These are phyloP conservation scores for Exsudoporus frostii DNA, from an alignment of 768 basidiomycete species.

Conservation along the genomic window DNA sequence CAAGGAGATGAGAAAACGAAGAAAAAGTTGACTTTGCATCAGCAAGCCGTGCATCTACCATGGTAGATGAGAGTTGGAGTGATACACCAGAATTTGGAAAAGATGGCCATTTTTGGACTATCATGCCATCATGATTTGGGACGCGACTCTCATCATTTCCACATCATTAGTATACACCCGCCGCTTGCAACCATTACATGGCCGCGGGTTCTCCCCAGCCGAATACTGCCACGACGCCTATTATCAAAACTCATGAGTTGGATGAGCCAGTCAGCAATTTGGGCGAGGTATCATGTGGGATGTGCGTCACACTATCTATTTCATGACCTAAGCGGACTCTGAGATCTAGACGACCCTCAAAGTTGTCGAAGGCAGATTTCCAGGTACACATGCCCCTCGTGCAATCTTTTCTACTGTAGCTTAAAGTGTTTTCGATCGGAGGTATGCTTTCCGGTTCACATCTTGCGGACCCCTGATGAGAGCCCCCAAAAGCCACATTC, in stretches of 20 bases:
- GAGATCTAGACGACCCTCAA: conserved; percentile 1
- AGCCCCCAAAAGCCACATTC: conserved; percentile 47
- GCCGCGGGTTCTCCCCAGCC: not conserved
- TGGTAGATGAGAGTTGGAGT: conserved; percentile 9
- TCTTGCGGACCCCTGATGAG: not conserved
- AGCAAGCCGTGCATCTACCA: conserved; percentile 47
- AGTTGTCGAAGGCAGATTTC: conserved; percentile 77
- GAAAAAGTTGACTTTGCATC: conserved; percentile 51
- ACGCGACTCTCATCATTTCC: not conserved
- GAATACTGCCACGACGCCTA: not conserved
- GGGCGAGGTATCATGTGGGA: conserved; percentile 35
- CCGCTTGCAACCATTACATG: not conserved
- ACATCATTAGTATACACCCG: not conserved
- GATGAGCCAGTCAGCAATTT: conserved; percentile 5
- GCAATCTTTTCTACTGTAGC: conserved; percentile 81
- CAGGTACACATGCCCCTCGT: conserved; percentile 78
- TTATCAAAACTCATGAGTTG: conserved; percentile 15
- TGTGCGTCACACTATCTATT: conserved; percentile 35
- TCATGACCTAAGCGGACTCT: conserved; percentile 1
- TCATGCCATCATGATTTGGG: too few species aligned
- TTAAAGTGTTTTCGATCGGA: conserved; percentile 73
- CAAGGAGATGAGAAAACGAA: conserved; percentile 74
- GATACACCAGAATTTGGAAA: not conserved
- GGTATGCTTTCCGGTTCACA: conserved; percentile 37
- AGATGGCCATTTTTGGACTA: not conserved